Evolutionary conservation across 352 stramenopile species (phyloP).

Genomic region (Thalassiosira ordinaria): DNA sequence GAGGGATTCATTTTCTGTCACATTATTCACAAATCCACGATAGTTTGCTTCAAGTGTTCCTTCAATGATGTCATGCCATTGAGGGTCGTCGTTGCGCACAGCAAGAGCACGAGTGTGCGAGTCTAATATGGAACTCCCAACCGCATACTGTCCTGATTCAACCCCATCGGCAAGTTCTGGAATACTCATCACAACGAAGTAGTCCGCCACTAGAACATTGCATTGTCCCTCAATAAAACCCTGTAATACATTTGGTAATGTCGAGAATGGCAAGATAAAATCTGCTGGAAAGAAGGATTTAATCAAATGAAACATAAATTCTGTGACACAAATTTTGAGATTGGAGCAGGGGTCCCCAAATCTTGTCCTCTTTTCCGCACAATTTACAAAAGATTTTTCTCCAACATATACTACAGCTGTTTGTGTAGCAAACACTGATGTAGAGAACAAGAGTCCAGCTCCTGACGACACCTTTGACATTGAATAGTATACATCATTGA

Average conservation of each 20-base stretch:
- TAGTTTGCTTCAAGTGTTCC: neutral
- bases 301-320: no score
- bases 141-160: neutral
- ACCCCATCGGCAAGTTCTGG: neutral
- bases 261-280: no score
- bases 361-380: neutral
- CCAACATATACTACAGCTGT: neutral
- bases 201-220: neutral
- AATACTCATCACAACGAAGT: neutral
- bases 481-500: no score
- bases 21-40: neutral
- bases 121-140: neutral
- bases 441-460: no score
- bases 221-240: neutral
- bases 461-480: no score
- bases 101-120: neutral
- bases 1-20: neutral
- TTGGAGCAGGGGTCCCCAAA: neutral
- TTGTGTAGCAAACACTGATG: no score
- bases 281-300: no score
- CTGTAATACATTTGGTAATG: neutral
- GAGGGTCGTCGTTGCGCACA: neutral
- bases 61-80: neutral
- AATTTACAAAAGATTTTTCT: neutral
- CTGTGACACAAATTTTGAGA: neutral